phyloP scores from a whole-genome alignment of 2,329 filamentous ascomycete species.

The Alternaria longipes region DNA sequence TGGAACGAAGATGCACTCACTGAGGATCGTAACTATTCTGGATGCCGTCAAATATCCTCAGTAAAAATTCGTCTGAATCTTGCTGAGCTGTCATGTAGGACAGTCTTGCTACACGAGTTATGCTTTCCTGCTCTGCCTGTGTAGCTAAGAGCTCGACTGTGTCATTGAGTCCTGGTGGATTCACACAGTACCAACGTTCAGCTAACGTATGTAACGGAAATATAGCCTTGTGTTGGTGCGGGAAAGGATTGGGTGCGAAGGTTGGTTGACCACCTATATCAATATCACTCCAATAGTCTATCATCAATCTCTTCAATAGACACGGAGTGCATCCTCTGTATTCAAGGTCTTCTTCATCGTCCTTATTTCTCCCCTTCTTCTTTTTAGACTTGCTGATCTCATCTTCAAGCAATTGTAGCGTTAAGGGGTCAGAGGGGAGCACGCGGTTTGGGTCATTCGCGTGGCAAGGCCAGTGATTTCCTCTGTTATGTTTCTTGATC shows the following conservation, averaged over 20 bases:
- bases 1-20: not conserved
- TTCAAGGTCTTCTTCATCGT: not conserved
- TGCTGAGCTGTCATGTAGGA: not conserved
- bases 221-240: not conserved
- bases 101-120: too few relatives aligned
- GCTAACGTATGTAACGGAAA: not conserved
- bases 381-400: not conserved
- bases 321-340: too few relatives aligned
- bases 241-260: not conserved
- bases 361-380: not conserved
- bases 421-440: not conserved
- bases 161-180: too few relatives aligned
- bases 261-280: not conserved
- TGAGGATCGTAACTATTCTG: not conserved
- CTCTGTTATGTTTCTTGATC: not conserved
- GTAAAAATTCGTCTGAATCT: not conserved
- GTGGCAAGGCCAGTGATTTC: not conserved
- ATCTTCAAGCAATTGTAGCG: too few relatives aligned
- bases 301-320: too few relatives aligned
- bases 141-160: too few relatives aligned
- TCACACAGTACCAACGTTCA: not conserved
- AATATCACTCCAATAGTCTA: too few relatives aligned
- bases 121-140: too few relatives aligned
- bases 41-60: not conserved
- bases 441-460: not conserved